A percentile compares a stretch with the other conserved stretches of the same genome.
These are phyloP conservation scores for Xanthoconium separans DNA, from an alignment of 1,284 basidiomycete genomes.

Conservation along the genomic window DNA sequence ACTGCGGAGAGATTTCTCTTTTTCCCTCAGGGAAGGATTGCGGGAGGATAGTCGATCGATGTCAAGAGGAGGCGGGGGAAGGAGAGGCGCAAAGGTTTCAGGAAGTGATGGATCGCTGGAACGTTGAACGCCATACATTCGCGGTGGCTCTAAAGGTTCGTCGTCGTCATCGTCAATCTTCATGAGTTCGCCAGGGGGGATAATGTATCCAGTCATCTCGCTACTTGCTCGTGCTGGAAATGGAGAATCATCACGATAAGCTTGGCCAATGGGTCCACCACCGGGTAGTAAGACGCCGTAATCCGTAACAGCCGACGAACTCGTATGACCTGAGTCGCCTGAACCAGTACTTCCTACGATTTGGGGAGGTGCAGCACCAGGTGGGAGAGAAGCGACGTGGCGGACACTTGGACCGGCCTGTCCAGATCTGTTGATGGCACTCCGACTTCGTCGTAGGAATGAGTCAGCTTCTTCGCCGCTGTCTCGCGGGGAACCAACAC, in stretches of 20 bases:
- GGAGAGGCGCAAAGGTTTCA: slow-evolving; percentile 36
- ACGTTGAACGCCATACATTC: slow-evolving; percentile 28
- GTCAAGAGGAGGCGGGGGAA: slow-evolving; percentile 41
- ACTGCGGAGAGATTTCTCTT: slow-evolving; percentile 34
- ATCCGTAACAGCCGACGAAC: slow-evolving; percentile 29
- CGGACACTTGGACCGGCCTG: slow-evolving; percentile 21
- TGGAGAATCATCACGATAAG: slow-evolving; percentile 26
- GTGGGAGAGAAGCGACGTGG: slow-evolving; percentile 30
- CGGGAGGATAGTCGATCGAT: slow-evolving; percentile 34
- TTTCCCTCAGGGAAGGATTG: slow-evolving; percentile 31
- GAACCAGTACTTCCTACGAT: slow-evolving; percentile 32
- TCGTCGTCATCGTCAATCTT: slow-evolving; percentile 30
- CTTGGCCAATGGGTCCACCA: slow-evolving; percentile 33
- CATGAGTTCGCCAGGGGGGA: slow-evolving; percentile 30
- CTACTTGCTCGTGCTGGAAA: slow-evolving; percentile 29
- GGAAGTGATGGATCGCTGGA: slow-evolving; percentile 25
- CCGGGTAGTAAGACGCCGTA: slow-evolving; percentile 33
- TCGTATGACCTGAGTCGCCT: slow-evolving; percentile 21
- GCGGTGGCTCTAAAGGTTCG: slow-evolving; percentile 20
- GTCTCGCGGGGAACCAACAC: slow-evolving; percentile 61
- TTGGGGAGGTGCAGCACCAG: slow-evolving; percentile 30
- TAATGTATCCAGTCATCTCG: slow-evolving; percentile 28
- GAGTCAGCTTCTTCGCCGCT: slow-evolving; percentile 68
- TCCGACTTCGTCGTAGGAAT: slow-evolving; percentile 47
- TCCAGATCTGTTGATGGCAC: slow-evolving; percentile 20